phyloP scores from a whole-genome alignment of 1,284 basidiomycete species.

The Sporisorium reilianum region DNA sequence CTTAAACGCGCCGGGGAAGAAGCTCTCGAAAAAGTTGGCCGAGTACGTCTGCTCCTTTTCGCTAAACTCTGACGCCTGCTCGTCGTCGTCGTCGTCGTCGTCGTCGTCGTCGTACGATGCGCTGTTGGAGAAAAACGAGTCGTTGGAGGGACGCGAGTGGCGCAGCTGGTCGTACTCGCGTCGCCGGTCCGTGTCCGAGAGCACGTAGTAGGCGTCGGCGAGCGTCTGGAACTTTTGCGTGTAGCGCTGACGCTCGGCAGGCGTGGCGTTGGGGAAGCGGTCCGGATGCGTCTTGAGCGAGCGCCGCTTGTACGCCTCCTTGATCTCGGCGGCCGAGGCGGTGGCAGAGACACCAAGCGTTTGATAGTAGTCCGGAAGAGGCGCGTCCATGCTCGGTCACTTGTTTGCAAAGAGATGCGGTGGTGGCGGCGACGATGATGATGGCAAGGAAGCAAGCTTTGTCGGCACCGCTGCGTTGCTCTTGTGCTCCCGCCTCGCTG shows the following conservation, averaged over 20 bases:
- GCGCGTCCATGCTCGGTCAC: conserved; percentile 45
- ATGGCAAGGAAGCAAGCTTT: background rate
- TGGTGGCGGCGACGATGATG: background rate
- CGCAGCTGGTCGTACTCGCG: conserved; percentile 77
- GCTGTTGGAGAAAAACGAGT: conserved; percentile 17
- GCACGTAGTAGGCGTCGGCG: conserved; percentile 95
- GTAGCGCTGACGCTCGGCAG: conserved; percentile 77
- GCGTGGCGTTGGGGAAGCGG: conserved; percentile 80
- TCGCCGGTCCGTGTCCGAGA: conserved; percentile 81
- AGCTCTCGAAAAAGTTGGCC: conserved; percentile 63
- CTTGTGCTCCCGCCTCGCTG: background rate
- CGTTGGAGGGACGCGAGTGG: conserved; percentile 28
- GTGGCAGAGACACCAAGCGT: conserved; percentile 72
- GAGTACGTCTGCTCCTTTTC: conserved; percentile 56
- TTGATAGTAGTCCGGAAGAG: conserved; percentile 63
- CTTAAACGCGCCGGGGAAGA: conserved; percentile 50
- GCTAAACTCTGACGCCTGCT: conserved; percentile 35
- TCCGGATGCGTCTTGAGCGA: conserved; percentile 86
- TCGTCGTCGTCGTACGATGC: conserved; percentile 17
- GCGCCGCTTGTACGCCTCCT: conserved; percentile 84
- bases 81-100: conserved; percentile 35
- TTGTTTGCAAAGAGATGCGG: background rate
- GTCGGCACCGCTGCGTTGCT: background rate
- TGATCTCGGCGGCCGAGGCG: conserved; percentile 80
- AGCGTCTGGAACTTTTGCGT: conserved; percentile 73